Base-by-base conservation (phyloP, 1,139 yeast species). In the Pichia cactophila region DNA sequence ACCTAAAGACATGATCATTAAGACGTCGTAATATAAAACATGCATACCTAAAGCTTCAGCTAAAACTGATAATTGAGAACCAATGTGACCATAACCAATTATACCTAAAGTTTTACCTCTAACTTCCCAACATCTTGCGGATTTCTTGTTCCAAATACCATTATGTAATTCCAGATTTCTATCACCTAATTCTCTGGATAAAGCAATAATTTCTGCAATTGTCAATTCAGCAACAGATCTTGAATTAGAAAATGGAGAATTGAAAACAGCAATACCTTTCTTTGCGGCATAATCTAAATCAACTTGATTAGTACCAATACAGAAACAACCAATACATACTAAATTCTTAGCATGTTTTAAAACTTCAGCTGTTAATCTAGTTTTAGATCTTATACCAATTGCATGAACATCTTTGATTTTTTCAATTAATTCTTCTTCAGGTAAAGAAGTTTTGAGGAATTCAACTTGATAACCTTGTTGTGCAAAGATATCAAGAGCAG, bases 41-140 rank as follows among this genome's bases (percentile, higher is more conserved):
- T 86, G 86, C 96, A 92, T 86, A 72, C 99, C 99, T 83, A 92
- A 83, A 43, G 97, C 81, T 75, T 92, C 99, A 44, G 99, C 97
- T 60, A 92, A 75, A 26, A 92, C 98, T 8, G 96, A 86, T 66
- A 92, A 81, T 72, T 92, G 99, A 43, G 97, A 75, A 62, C 99
- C 99, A 71, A 92, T 94, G 69, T 92, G 99, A 60, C 99, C 99
- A 64, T 94, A 92, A 58, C 99, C 99, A 36, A 92, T 77, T 63
- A 92, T 92, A 57, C 98, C 99, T 60, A 92, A 77, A 48, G 98
- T 92, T 72, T 92, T 92, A 60, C 99, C 98, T 73, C 99, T 86
- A 61, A 94, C 90, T 74, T 92, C 99, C 98, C 98, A 92, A 73
- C 99, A 92, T 69, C 81, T 89, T 60, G 89, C 77, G 62, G 88